phyloP scores from a whole-genome alignment of 1,284 basidiomycete genomes.

The Rhodotorula glutinis region DNA sequence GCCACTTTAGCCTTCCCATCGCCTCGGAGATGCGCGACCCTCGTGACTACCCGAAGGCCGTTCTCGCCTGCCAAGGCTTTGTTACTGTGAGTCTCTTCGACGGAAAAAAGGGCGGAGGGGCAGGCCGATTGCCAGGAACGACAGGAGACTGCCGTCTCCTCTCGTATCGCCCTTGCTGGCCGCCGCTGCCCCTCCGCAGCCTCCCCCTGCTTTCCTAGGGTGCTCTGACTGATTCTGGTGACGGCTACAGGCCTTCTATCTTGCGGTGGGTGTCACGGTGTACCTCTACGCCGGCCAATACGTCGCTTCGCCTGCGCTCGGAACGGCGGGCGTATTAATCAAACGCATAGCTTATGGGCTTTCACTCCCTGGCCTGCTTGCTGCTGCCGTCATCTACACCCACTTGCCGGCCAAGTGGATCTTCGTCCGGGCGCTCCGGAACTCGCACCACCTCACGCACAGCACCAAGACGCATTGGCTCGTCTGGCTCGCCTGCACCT shows the following conservation, averaged over 20 bases:
- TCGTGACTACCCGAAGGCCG: constrained; percentile 29
- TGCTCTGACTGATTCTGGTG: too few species aligned
- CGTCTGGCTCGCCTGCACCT: constrained; percentile 57
- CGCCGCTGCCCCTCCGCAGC: too few species aligned
- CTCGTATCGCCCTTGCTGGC: too few species aligned
- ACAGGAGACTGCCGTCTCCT: too few species aligned
- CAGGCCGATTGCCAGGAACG: too few species aligned
- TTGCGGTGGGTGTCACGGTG: constrained; percentile 32
- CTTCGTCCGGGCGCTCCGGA: constrained; percentile 61
- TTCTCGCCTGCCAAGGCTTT: constrained; percentile 35
- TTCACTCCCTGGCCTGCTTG: constrained; percentile 45
- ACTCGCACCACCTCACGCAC: constrained; percentile 59
- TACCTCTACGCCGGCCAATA: constrained; percentile 36
- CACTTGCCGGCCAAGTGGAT: constrained; percentile 57
- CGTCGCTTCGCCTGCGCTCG: constrained; percentile 50
- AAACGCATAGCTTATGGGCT: constrained; percentile 49
- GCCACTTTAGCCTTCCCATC: constrained; percentile 38
- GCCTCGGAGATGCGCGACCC: constrained; percentile 51
- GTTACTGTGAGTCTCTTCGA: constrained; percentile 24
- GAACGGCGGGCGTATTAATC: constrained; percentile 49
- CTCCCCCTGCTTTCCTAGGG: too few species aligned
- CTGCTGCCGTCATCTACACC: constrained; percentile 51
- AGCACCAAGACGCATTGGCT: constrained; percentile 61
- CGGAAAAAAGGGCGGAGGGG: too few species aligned
- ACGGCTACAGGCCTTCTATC: constrained; percentile 33